Evolutionary conservation across 768 basidiomycete species (phyloP).

Genomic region (Termitomyces sp.): DNA sequence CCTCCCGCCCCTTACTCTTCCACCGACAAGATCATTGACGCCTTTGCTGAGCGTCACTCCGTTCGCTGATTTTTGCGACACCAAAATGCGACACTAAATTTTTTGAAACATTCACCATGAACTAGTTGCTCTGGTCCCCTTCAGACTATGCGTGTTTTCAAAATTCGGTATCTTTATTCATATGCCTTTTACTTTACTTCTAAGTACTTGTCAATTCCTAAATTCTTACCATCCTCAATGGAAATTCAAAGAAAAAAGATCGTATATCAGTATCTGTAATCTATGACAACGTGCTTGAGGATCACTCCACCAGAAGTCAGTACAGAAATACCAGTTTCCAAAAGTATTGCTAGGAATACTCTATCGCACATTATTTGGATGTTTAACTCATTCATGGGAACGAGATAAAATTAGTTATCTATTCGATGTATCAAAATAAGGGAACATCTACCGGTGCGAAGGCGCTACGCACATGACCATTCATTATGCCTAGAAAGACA

Average conservation of each 20-base stretch:
- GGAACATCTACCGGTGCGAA: too few relatives aligned
- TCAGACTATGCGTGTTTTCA: neutral
- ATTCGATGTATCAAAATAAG: neutral
- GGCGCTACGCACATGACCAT: too few relatives aligned
- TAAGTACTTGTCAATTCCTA: too few relatives aligned
- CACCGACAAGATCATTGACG: too few relatives aligned
- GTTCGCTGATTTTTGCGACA: neutral
- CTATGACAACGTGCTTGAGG: too few relatives aligned
- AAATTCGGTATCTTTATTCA: neutral
- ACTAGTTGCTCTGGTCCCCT: slow-evolving; percentile 11
- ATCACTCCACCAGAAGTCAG: neutral
- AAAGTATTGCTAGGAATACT: too few relatives aligned
- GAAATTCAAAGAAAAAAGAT: neutral
- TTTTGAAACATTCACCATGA: slow-evolving; percentile 11
- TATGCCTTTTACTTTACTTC: neutral
- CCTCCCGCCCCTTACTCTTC: too few relatives aligned
- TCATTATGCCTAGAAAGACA: too few relatives aligned
- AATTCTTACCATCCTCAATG: neutral
- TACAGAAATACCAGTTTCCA: too few relatives aligned
- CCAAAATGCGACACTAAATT: neutral
- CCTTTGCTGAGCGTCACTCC: too few relatives aligned
- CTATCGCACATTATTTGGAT: too few relatives aligned
- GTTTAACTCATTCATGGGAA: neutral
- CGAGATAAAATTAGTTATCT: neutral
- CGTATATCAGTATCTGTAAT: neutral